Percentiles rank a stretch among this genome's conserved stretches.
phyloP scores from a whole-genome alignment of 2,329 filamentous ascomycete species.

The Talaromyces sp. region DNA sequence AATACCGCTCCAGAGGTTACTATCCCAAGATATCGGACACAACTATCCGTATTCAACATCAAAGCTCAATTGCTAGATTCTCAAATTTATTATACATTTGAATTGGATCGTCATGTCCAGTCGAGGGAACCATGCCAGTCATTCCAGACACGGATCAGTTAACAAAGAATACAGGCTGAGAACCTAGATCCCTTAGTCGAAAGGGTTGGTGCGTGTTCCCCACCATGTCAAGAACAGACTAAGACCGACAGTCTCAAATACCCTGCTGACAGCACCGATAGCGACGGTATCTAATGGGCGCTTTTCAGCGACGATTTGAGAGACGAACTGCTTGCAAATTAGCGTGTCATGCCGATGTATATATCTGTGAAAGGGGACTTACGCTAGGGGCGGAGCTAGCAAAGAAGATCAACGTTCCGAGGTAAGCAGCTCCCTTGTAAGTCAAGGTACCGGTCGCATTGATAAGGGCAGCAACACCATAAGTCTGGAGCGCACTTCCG shows the following conservation, averaged over 20 bases:
- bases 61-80: conserved; percentile 2
- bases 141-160: conserved; percentile 1
- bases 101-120: not conserved
- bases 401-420: conserved; percentile 85
- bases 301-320: conserved; percentile 85
- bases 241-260: conserved; percentile 89
- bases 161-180: not conserved
- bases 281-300: conserved; percentile 85
- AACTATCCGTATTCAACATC: not conserved
- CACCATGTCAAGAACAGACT: conserved; percentile 94
- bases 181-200: conserved; percentile 56
- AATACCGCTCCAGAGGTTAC: not conserved
- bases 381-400: conserved; percentile 83
- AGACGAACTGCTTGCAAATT: conserved; percentile 61
- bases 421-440: conserved; percentile 96
- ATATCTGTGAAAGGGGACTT: conserved; percentile 37
- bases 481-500: conserved; percentile 82
- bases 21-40: not conserved
- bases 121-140: not conserved
- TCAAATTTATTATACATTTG: conserved; percentile 6
- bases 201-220: conserved; percentile 91
- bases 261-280: conserved; percentile 74
- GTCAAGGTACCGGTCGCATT: conserved; percentile 91
- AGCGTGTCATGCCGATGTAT: not conserved
- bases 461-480: conserved; percentile 83